phyloP scores from a whole-genome alignment of 2,329 filamentous ascomycete species.

The Macrophomina phaseolina region DNA sequence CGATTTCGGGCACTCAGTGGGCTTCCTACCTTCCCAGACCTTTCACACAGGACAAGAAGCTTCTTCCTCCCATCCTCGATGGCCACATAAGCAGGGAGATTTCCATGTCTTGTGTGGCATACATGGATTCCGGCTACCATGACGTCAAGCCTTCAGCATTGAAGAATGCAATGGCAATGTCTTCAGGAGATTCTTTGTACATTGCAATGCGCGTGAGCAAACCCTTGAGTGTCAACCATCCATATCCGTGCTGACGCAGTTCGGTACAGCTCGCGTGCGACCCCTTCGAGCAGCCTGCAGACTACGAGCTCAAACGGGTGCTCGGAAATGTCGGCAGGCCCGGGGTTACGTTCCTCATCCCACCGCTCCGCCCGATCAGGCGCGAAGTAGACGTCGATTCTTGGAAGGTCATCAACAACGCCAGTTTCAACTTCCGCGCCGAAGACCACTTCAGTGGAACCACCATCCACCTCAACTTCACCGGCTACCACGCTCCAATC shows the following conservation, averaged over 20 bases:
- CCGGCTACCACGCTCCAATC: background rate
- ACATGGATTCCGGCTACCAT: background rate
- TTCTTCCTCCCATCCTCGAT: background rate
- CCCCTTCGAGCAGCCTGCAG: background rate
- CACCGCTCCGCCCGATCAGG: background rate
- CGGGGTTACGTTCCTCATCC: background rate
- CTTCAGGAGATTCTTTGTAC: background rate
- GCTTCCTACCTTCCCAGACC: background rate
- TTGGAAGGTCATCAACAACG: background rate
- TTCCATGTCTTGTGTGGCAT: background rate
- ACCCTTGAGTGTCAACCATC: no score
- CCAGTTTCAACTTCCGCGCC: background rate
- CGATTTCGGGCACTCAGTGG: background rate
- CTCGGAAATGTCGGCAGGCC: background rate
- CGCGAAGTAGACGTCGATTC: background rate
- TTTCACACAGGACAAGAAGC: background rate
- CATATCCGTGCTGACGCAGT: background rate
- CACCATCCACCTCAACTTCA: background rate
- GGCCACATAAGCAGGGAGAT: background rate
- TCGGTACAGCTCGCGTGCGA: background rate
- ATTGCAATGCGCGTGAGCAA: slow-evolving; percentile 14
- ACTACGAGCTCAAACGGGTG: background rate
- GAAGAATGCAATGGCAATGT: background rate
- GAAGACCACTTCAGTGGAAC: background rate
- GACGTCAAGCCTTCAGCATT: background rate